Conservation (phyloP, 2,329 filamentous ascomycete genomes). For the Calonectria honghensis region DNA sequence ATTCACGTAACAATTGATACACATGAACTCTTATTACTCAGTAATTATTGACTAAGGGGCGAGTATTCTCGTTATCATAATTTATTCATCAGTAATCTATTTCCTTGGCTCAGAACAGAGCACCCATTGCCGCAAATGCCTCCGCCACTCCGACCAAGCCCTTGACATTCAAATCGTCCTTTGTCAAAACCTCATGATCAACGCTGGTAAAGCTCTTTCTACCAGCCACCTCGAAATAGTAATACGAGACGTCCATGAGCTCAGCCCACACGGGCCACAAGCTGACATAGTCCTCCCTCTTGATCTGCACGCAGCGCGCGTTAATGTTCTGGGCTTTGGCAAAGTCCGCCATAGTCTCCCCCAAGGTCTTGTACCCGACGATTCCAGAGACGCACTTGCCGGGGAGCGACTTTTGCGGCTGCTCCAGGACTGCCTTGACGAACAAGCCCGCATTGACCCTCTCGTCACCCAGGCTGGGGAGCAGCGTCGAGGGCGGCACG, state of each 20-base stretch:
- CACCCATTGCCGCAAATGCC: background rate
- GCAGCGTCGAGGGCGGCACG: background rate
- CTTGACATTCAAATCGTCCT: background rate
- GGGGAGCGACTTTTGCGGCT: slow-evolving; percentile 3
- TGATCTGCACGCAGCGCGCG: background rate
- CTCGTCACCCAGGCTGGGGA: background rate
- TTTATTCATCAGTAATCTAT: background rate
- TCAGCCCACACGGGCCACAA: slow-evolving; percentile 6
- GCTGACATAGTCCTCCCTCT: background rate
- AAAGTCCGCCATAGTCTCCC: background rate
- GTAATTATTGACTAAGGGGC: background rate
- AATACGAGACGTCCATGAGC: background rate
- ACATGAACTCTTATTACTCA: background rate
- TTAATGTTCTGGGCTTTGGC: background rate
- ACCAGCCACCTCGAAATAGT: background rate
- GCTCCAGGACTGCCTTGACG: slow-evolving; percentile 2
- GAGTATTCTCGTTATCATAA: background rate
- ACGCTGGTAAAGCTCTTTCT: background rate
- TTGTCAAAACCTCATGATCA: background rate
- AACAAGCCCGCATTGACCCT: background rate
- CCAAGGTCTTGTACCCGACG: background rate
- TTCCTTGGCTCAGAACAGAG: background rate
- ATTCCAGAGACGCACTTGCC: background rate
- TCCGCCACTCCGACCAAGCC: background rate
- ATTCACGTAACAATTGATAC: background rate